Base-by-base conservation (phyloP, 1,284 basidiomycete species). In the Trichosporon sp. region DNA sequence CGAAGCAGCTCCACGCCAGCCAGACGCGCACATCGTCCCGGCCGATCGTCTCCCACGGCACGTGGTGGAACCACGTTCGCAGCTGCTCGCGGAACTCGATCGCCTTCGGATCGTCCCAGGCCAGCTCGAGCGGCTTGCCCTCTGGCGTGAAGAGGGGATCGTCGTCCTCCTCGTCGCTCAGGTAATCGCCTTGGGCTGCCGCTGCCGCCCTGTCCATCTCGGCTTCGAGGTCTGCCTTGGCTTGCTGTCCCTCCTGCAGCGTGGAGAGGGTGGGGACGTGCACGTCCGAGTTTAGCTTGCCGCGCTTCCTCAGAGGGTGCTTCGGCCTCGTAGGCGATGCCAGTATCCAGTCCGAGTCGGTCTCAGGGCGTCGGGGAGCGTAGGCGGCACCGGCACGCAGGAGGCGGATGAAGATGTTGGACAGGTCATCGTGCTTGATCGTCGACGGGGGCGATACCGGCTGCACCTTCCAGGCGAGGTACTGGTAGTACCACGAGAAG, bases 1-100 rank as follows among this genome's bases (percentile, higher is more conserved):
- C 88, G 79, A 88, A 94, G 70, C 90, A 87, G 13, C 86, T 85
- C 92, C 92, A 95, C 63, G 91, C 88, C 27, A 95, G 80, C 90
- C 92, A 95, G 63, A 85, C 82, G 49, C 84, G 83, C 63, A 92
- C 82, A 73, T 92, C 86, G 44, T 86, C 82, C 19, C 82, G 82
- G 54, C 82, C 85, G 61, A 95, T 85, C 10, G 84, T 82, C 0
- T 88, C 88, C 89, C 90, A 93, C 2, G 87, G 85, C 10, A 83
- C 85, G 70, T 87, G 86, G 69, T 85, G 80, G 78, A 94, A 91
- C 79, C 79, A 81, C 9, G 75, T 79, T 49, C 79, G 59, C 56
- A 81, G 56, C 36, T 77, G 71, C 66, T 81, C 79, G 52, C 78
- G 70, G 46, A 80, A 80, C 61, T 80, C 79, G 29, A 81, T 65